phyloP scores from a whole-genome alignment of 1,284 basidiomycete species.

The Meira miltonrushii region DNA sequence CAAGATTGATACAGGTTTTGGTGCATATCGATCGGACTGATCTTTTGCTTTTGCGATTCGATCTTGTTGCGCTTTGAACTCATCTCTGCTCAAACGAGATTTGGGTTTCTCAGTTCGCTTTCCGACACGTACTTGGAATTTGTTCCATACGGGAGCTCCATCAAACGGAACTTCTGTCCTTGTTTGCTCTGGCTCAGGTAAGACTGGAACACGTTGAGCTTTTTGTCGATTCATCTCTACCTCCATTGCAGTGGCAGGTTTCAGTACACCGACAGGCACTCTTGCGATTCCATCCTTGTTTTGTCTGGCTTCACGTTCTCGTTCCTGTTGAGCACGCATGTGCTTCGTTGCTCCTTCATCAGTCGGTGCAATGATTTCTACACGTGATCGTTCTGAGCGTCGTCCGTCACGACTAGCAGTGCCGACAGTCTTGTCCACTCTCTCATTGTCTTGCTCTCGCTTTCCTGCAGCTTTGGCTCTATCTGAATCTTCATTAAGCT shows the following conservation, averaged over 20 bases:
- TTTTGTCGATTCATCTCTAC: not conserved
- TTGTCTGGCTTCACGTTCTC: not conserved
- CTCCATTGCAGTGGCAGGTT: slow-evolving; percentile 1
- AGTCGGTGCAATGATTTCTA: slow-evolving; percentile 11
- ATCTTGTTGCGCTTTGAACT: slow-evolving; percentile 1
- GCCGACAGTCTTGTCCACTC: too few relatives aligned
- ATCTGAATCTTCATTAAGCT: not conserved
- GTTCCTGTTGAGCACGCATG: not conserved
- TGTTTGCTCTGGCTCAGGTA: slow-evolving; percentile 26
- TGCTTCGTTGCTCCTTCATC: slow-evolving; percentile 3
- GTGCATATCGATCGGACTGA: not conserved
- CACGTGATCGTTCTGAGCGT: not conserved
- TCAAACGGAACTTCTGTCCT: slow-evolving; percentile 27
- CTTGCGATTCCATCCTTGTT: not conserved
- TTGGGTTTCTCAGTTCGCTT: slow-evolving; percentile 8
- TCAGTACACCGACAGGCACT: slow-evolving; percentile 2
- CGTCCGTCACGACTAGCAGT: not conserved
- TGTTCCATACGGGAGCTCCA: slow-evolving; percentile 37
- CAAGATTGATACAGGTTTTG: slow-evolving; percentile 22
- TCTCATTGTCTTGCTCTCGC: too few relatives aligned
- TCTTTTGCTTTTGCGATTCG: slow-evolving; percentile 8
- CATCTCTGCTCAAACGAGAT: not conserved
- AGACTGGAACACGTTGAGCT: too few relatives aligned
- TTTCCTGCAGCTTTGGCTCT: not conserved
- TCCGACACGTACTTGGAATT: slow-evolving; percentile 28